A percentile compares a stretch with the other conserved stretches of the same genome.
These are phyloP conservation scores for Neopestalotiopsis rosae DNA, from an alignment of 2,329 filamentous ascomycete species.

Conservation along the genomic window DNA sequence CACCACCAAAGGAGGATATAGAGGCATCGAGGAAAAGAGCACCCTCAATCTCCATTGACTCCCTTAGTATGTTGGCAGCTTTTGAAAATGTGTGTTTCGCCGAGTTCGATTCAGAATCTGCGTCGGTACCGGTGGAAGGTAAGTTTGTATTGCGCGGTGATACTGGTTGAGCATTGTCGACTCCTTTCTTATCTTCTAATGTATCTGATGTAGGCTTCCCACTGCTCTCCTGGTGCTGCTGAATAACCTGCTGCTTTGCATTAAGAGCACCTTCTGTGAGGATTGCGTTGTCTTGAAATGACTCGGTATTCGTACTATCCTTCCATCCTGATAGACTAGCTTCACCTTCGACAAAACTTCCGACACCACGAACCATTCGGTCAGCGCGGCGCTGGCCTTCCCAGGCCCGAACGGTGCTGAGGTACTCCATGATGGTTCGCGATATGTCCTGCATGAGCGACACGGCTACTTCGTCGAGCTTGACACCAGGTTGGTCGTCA, in stretches of 20 bases:
- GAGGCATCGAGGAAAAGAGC: conserved; percentile 40
- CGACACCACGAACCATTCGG: conserved; percentile 29
- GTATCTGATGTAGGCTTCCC: background rate
- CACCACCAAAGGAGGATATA: conserved; percentile 23
- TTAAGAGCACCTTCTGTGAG: conserved; percentile 27
- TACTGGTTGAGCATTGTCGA: background rate
- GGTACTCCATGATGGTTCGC: conserved; percentile 23
- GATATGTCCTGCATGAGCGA: conserved; percentile 24
- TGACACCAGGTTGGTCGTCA: conserved; percentile 13
- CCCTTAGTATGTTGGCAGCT: conserved; percentile 47
- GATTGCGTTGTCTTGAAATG: conserved; percentile 21
- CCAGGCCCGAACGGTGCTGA: conserved; percentile 20
- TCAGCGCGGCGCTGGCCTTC: conserved; percentile 22
- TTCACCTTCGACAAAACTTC: conserved; percentile 29
- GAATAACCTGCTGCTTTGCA: conserved; percentile 22
- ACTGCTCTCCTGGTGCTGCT: background rate
- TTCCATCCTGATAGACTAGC: conserved; percentile 26
- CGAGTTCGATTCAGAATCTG: conserved; percentile 6
- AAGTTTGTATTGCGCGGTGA: background rate
- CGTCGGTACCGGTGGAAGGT: background rate
- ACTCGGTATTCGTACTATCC: conserved; percentile 17
- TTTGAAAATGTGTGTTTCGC: conserved; percentile 41
- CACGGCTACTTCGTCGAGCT: conserved; percentile 9
- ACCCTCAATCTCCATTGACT: conserved; percentile 49
- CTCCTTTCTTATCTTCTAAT: background rate